Evolutionary conservation across 1,284 basidiomycete genomes (phyloP), one percentile per base, ranked within the genome.

Genomic region (Prillingera fragicola): DNA sequence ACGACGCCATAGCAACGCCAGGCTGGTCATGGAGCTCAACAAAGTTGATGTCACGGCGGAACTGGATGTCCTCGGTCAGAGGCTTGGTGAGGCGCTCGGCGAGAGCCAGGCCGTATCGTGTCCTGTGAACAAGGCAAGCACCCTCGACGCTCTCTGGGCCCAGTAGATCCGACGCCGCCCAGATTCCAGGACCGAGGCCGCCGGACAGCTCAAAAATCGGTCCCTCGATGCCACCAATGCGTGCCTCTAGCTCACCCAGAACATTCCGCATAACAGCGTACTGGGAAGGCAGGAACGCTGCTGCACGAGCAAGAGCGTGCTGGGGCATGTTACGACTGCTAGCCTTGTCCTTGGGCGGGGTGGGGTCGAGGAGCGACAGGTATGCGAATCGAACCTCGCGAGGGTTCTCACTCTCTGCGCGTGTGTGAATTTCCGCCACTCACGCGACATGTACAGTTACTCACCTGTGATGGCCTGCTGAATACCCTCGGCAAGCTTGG

Each of bases 1-100:
- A 97, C 0, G 92, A 85, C 17, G 87, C 88, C 25, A 98, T 65
- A 1, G 85, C 87, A 27, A 96, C 65, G 6, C 82, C 79, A 3
- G 48, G 48, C 23, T 26, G 24, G 4, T 19, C 23, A 2, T 18
- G 33, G 13, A 45, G 15, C n/a, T 34, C 28, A 19, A 43, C 38
- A 18, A 40, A 28, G 6, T 29, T 27, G 23, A 50, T 29, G 27
- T 55, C 55, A n/a, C 60, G 50, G 43, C 54, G 53, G 41, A 54
- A 57, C 19, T 41, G 23, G n/a, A 45, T 31, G 8, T 50, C 24
- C 15, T 25, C 31, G 7, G 38, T 38, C 15, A 37, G 39, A 17
- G 39, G 29, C 6, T 37, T 29, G 18, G 45, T 29, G 6, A 52
- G 26, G 22, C 37, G 36, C 27, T 54, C 36, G 1, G 63, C 58